Evolutionary conservation across 139 green algal species (phyloP).

Genomic region (Volvox africanus): DNA sequence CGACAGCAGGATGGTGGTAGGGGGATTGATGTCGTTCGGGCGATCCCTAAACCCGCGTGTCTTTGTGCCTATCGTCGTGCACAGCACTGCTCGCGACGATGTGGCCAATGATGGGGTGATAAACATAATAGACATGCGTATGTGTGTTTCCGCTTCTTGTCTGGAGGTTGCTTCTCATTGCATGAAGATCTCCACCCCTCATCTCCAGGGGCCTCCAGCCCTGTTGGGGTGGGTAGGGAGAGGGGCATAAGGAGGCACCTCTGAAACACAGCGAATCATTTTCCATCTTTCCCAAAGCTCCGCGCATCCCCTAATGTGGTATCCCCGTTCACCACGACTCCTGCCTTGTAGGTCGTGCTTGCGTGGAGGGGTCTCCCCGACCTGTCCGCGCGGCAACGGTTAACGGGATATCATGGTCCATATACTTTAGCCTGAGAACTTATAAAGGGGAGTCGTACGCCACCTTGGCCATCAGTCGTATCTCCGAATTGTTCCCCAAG

Average conservation of each 20-base stretch:
- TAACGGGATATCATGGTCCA: neutral
- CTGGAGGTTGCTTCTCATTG: no score
- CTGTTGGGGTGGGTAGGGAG: neutral
- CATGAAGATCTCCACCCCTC: no score
- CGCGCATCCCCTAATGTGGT: neutral
- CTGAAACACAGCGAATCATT: neutral
- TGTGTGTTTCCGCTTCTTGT: neutral
- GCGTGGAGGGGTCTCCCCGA: neutral
- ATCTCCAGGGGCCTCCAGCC: neutral
- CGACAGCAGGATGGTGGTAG: neutral
- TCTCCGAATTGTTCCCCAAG: neutral
- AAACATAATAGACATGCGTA: neutral
- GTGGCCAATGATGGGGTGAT: no score
- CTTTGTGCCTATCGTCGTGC: no score
- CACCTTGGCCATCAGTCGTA: neutral
- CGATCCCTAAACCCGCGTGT: no score
- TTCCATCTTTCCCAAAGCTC: neutral
- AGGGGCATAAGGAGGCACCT: neutral
- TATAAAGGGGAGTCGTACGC: neutral
- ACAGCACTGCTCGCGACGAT: no score
- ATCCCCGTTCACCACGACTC: neutral
- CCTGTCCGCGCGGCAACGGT: neutral
- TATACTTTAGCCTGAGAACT: neutral
- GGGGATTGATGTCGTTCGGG: neutral
- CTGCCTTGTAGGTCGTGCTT: neutral